A percentile compares a stretch with the other conserved stretches of the same genome.
These are phyloP conservation scores for Pueraria montana DNA, from an alignment of 306 rosid genomes.

Conservation along the genomic window DNA sequence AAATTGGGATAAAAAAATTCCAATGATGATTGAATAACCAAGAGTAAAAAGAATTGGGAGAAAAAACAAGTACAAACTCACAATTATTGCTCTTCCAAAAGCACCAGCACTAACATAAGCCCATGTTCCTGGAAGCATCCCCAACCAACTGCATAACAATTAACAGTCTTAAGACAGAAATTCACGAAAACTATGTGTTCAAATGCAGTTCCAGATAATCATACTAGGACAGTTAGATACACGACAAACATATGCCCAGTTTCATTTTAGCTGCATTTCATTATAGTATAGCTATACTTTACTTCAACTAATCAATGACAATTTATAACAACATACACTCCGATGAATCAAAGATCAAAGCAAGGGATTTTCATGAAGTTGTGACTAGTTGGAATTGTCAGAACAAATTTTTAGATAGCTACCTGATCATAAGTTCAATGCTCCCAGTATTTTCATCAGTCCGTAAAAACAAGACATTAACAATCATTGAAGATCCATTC, in stretches of 20 bases:
- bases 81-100: slow-evolving; percentile 95
- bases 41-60: neutral
- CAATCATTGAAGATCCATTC: slow-evolving; percentile 8
- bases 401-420: neutral
- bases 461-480: slow-evolving; percentile 24
- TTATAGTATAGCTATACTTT: slow-evolving; percentile 16
- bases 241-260: slow-evolving; percentile 22
- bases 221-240: slow-evolving; percentile 7
- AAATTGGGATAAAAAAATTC: neutral
- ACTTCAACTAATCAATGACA: slow-evolving; percentile 28
- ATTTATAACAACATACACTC: slow-evolving; percentile 20
- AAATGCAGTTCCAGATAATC: slow-evolving; percentile 31
- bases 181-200: neutral
- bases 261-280: slow-evolving; percentile 24
- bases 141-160: slow-evolving; percentile 84
- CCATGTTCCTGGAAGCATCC: slow-evolving; percentile 99
- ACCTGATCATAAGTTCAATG: neutral
- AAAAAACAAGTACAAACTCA: slow-evolving; percentile 61
- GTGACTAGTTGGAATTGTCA: slow-evolving; percentile 19
- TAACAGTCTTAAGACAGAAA: slow-evolving; percentile 42
- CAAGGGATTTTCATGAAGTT: neutral
- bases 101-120: slow-evolving; percentile 99
- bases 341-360: slow-evolving; percentile 28
- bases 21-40: slow-evolving; percentile 8
- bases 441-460: slow-evolving; percentile 7